These are phyloP conservation scores for Lecanosticta acicola DNA, from an alignment of 2,329 filamentous ascomycete species.

Conservation along the genomic window DNA sequence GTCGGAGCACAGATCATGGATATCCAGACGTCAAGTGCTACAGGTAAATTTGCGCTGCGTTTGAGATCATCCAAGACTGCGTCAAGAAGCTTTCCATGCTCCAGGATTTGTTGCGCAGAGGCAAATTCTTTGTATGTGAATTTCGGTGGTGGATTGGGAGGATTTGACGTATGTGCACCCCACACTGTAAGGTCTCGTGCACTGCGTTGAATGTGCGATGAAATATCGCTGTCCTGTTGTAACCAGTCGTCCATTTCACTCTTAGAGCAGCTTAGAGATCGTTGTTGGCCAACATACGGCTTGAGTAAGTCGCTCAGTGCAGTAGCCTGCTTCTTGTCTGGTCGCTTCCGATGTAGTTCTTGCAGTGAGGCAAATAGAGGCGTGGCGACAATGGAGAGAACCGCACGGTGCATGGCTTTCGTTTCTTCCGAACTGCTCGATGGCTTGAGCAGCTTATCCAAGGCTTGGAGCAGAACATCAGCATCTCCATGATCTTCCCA, in stretches of 20 bases:
- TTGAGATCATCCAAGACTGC: constrained; percentile 64
- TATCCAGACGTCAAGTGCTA: constrained; percentile 64
- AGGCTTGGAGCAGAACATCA: constrained; percentile 63
- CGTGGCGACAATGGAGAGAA: constrained; percentile 65
- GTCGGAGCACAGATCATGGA: constrained; percentile 63
- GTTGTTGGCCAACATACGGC: constrained; percentile 52
- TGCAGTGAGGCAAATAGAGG: constrained; percentile 63
- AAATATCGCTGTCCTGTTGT: constrained; percentile 46
- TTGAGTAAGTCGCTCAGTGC: constrained; percentile 60
- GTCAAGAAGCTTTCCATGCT: constrained; percentile 55
- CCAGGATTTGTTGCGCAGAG: constrained; percentile 55
- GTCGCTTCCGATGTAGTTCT: constrained; percentile 60
- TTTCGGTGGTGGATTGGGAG: constrained; percentile 50
- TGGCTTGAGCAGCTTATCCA: constrained; percentile 67
- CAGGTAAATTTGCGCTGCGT: constrained; percentile 53
- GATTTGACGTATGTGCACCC: constrained; percentile 44
- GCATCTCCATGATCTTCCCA: constrained; percentile 60
- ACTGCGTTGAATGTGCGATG: constrained; percentile 54
- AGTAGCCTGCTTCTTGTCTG: constrained; percentile 63
- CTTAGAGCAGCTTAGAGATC: constrained; percentile 57
- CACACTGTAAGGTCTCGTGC: constrained; percentile 62
- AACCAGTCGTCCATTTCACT: constrained; percentile 65
- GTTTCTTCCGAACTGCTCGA: constrained; percentile 67
- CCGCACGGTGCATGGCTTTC: constrained; percentile 62
- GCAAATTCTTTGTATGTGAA: constrained; percentile 71